These are phyloP conservation scores for Tothia fuscella DNA, from an alignment of 2,329 filamentous ascomycete species.

Conservation along the genomic window DNA sequence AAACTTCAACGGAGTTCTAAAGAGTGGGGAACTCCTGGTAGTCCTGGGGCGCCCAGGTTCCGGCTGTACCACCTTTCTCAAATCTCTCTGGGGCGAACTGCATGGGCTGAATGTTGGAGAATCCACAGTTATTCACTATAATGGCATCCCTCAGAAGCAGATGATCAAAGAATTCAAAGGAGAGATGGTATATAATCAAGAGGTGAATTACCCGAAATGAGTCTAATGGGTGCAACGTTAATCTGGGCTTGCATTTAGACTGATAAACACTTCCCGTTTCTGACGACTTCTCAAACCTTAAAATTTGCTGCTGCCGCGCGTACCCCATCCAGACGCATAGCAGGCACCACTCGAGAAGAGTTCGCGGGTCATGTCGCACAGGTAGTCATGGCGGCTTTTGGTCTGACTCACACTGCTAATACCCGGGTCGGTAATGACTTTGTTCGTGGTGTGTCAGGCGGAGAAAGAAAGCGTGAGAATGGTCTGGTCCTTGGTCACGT, in stretches of 20 bases:
- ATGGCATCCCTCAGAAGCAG: slow-evolving; percentile 27
- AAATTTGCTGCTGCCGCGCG: slow-evolving; percentile 52
- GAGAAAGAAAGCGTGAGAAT: slow-evolving; percentile 49
- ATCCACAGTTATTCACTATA: slow-evolving; percentile 46
- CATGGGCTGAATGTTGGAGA: slow-evolving; percentile 44
- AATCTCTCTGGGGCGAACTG: slow-evolving; percentile 48
- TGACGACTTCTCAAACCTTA: background rate
- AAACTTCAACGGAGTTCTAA: slow-evolving; percentile 41
- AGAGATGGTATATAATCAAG: slow-evolving; percentile 34
- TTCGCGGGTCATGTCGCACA: slow-evolving; percentile 51
- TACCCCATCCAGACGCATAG: slow-evolving; percentile 39
- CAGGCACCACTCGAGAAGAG: slow-evolving; percentile 47
- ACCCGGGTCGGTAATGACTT: slow-evolving; percentile 47
- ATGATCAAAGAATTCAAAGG: slow-evolving; percentile 36
- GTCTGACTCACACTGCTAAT: slow-evolving; percentile 42
- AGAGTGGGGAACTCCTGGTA: slow-evolving; percentile 36
- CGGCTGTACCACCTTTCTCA: slow-evolving; percentile 53
- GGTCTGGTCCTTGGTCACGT: no score
- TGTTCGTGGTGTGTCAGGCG: slow-evolving; percentile 47
- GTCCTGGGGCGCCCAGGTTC: slow-evolving; percentile 39
- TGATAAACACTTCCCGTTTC: background rate
- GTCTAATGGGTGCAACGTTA: no score
- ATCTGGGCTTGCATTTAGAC: background rate
- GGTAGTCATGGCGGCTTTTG: slow-evolving; percentile 51
- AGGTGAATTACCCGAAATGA: no score